Evolutionary conservation across 257 asterid genomes (phyloP).

Genomic region (Hygrophila difformis): DNA sequence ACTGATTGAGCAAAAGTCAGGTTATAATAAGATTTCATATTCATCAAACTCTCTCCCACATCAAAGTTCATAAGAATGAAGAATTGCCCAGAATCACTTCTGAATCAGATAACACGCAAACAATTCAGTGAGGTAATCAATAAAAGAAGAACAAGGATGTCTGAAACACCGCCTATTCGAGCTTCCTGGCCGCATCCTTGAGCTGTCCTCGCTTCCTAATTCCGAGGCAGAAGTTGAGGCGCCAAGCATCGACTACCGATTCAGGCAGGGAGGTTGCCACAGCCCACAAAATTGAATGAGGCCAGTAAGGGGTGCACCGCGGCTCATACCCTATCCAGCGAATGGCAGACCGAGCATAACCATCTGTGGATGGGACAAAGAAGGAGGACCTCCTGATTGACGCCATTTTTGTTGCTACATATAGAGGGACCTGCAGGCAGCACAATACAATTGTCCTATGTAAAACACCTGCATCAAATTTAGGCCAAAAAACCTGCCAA

Average conservation of each 20-base stretch:
- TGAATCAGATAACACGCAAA: no score
- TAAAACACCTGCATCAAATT: no score
- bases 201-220: constrained; percentile 78
- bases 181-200: constrained; percentile 71
- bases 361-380: constrained; percentile 84
- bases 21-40: no score
- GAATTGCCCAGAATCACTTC: no score
- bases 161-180: constrained; percentile 35
- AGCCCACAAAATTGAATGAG: constrained; percentile 80
- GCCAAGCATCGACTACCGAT: constrained; percentile 68
- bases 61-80: no score
- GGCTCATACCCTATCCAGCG: constrained; percentile 90
- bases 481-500: no score
- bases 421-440: constrained; percentile 64
- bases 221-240: constrained; percentile 51
- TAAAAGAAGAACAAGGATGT: no score
- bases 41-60: no score
- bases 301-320: constrained; percentile 98
- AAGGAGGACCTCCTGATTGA: constrained; percentile 85
- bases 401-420: constrained; percentile 96
- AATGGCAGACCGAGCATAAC: constrained; percentile 73
- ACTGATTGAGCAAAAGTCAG: no score
- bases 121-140: no score
- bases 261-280: constrained; percentile 49
- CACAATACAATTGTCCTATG: no score